Conservation (phyloP, 2,329 filamentous ascomycete species). For the Aspergillus felis region DNA sequence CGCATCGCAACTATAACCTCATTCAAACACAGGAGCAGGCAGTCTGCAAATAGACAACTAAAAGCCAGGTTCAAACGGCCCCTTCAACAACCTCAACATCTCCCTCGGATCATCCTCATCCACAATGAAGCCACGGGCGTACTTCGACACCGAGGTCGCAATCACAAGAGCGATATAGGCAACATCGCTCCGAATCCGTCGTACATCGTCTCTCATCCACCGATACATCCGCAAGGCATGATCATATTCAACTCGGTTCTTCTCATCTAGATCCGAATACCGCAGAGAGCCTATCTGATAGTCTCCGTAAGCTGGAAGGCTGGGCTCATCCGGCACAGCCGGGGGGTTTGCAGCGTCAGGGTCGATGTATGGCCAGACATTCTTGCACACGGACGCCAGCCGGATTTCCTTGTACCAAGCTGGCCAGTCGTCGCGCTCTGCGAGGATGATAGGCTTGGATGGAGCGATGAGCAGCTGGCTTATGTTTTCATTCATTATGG, state of each 20-base stretch:
- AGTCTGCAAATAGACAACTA: background rate
- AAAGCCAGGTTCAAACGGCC: background rate
- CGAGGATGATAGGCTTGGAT: background rate
- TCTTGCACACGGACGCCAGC: background rate
- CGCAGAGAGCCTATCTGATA: background rate
- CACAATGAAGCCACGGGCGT: background rate
- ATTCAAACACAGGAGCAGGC: background rate
- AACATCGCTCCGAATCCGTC: background rate
- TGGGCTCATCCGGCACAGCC: background rate
- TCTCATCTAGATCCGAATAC: background rate
- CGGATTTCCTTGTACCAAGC: background rate
- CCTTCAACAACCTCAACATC: background rate
- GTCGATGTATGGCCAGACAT: background rate
- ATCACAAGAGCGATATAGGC: background rate
- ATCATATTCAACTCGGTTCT: background rate
- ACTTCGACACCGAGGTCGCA: background rate
- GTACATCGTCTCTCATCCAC: background rate
- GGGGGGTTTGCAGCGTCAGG: background rate
- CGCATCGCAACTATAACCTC: background rate
- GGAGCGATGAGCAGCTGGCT: background rate
- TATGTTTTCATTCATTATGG: background rate
- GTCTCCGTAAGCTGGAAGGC: background rate
- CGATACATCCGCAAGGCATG: background rate
- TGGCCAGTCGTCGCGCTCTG: background rate
- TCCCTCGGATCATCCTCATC: background rate